A percentile compares a stretch with the other conserved stretches of the same genome.
Conservation (phyloP, 2,329 filamentous ascomycete species). For the Erysiphe pulchra region DNA sequence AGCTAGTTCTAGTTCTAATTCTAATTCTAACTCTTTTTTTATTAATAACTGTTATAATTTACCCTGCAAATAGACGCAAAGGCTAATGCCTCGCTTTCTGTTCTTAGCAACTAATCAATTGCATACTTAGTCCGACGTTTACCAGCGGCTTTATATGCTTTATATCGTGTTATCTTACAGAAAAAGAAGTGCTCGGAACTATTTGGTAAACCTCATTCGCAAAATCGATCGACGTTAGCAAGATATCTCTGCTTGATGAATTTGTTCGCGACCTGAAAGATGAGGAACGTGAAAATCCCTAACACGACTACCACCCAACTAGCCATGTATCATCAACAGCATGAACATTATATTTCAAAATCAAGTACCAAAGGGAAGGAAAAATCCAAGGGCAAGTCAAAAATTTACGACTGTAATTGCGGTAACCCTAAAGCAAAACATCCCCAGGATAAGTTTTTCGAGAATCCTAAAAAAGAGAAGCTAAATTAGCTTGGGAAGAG, state of each 20-base stretch:
- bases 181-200: no score
- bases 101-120: no score
- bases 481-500: not conserved
- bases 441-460: not conserved
- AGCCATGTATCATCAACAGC: not conserved
- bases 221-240: not conserved
- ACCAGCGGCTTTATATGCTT: no score
- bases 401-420: not conserved
- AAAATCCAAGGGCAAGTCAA: not conserved
- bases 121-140: no score
- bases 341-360: not conserved
- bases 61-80: no score
- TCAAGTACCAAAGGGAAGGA: not conserved
- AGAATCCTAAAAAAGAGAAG: not conserved
- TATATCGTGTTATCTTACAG: no score
- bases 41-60: no score
- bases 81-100: no score
- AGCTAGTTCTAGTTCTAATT: no score
- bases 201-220: no score
- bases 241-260: not conserved
- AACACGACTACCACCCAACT: not conserved
- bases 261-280: not conserved
- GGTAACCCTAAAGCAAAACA: not conserved
- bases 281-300: not conserved
- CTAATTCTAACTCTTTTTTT: no score